Evolutionary conservation across 2,329 filamentous ascomycete genomes (phyloP).

Genomic region (Fusarium succisae): DNA sequence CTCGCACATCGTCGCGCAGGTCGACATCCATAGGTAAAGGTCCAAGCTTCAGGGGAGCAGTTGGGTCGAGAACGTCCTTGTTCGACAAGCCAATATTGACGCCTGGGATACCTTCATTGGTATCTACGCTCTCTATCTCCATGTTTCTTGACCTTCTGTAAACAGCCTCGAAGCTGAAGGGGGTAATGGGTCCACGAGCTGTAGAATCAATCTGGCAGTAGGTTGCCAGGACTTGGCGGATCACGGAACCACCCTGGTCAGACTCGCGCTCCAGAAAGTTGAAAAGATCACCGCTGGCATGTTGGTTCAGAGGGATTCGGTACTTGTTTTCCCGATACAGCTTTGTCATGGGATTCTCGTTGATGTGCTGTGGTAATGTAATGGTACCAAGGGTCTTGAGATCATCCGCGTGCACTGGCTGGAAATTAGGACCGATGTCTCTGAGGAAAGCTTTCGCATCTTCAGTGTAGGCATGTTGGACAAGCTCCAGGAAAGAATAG

Average conservation of each 20-base stretch:
- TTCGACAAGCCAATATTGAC: conserved; percentile 70
- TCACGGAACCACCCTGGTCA: conserved; percentile 79
- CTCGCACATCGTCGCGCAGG: conserved; percentile 84
- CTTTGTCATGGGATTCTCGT: conserved; percentile 79
- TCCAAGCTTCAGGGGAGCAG: conserved; percentile 75
- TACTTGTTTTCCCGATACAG: conserved; percentile 90
- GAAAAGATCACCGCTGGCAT: conserved; percentile 83
- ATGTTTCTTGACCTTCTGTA: conserved; percentile 66
- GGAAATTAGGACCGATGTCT: conserved; percentile 73
- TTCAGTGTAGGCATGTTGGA: conserved; percentile 74
- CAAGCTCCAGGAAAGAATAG: conserved; percentile 87
- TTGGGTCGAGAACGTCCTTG: conserved; percentile 66
- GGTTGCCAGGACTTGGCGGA: conserved; percentile 76
- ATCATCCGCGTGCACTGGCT: conserved; percentile 82
- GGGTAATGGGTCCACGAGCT: conserved; percentile 69
- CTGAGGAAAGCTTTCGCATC: conserved; percentile 81
- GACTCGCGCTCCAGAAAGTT: conserved; percentile 90
- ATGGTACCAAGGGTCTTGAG: conserved; percentile 78
- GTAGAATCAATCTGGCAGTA: conserved; percentile 68
- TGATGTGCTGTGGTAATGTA: conserved; percentile 79
- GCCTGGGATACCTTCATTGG: conserved; percentile 71
- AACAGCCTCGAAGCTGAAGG: conserved; percentile 70
- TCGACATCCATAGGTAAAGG: conserved; percentile 85
- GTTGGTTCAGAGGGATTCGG: conserved; percentile 85
- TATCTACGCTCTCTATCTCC: conserved; percentile 70